These are phyloP conservation scores for Termitomyces sp. DNA, from an alignment of 768 basidiomycete species.

Conservation along the genomic window DNA sequence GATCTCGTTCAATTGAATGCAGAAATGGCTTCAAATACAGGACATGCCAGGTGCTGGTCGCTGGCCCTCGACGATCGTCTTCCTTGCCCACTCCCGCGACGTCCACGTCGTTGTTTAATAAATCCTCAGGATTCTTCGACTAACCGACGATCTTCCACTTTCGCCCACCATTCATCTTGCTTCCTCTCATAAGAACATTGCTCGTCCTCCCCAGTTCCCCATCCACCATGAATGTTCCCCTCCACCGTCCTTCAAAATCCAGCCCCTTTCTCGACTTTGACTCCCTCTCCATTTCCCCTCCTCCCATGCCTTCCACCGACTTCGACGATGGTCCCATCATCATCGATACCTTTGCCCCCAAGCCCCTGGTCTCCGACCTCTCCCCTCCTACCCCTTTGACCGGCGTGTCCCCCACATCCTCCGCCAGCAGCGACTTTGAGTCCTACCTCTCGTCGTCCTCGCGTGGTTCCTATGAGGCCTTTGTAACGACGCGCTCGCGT, in stretches of 20 bases:
- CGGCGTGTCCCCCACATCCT: constrained; percentile 18
- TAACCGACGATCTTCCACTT: constrained; percentile 26
- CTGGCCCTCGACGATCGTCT: constrained; percentile 9
- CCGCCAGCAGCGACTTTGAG: constrained; percentile 24
- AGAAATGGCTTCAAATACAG: constrained; percentile 8
- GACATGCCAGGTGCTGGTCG: not conserved
- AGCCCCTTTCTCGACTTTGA: constrained; percentile 7
- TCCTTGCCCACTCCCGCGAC: constrained; percentile 17
- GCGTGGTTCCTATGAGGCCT: constrained; percentile 28
- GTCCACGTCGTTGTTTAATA: constrained; percentile 12
- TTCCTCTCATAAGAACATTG: constrained; percentile 19
- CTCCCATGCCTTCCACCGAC: constrained; percentile 8
- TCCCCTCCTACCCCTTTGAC: constrained; percentile 16
- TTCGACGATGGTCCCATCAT: constrained; percentile 10
- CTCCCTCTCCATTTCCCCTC: not conserved
- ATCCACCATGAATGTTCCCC: constrained; percentile 16
- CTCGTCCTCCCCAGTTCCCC: constrained; percentile 1
- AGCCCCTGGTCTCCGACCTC: constrained; percentile 15
- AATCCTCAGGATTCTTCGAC: not conserved
- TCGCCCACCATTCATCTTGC: constrained; percentile 13
- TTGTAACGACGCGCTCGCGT: constrained; percentile 45
- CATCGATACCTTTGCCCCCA: constrained; percentile 24
- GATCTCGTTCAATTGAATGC: constrained; percentile 11
- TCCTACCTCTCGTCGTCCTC: constrained; percentile 14
- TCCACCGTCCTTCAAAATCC: constrained; percentile 14